These are phyloP conservation scores for Trichosanthes cucumerina DNA, from an alignment of 306 rosid species.

Conservation along the genomic window DNA sequence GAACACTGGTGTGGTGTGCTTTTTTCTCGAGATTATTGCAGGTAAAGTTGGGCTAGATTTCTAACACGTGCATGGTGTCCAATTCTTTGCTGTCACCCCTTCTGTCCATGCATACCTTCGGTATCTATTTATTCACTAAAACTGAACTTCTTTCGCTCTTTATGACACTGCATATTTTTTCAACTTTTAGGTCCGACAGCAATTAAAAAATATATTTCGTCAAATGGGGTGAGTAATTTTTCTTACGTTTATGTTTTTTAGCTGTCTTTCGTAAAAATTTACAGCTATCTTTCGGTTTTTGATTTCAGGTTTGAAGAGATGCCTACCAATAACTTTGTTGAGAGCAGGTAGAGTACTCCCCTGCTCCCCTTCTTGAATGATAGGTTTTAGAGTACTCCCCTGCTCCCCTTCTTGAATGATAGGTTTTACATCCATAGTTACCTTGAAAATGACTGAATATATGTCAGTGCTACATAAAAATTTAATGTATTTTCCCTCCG, in stretches of 20 bases:
- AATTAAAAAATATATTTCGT: constrained; percentile 65
- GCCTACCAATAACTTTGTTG: constrained; percentile 93
- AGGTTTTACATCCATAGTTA: not conserved
- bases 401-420: not conserved
- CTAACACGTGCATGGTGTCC: not conserved
- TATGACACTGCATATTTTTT: constrained; percentile 8
- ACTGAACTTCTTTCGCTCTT: not conserved
- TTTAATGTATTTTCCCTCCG: not conserved
- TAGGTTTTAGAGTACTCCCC: not conserved
- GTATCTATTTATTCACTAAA: not conserved
- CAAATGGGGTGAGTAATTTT: constrained; percentile 72
- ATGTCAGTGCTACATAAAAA: not conserved
- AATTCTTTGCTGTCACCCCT: not conserved
- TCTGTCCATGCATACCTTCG: not conserved
- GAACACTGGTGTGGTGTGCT: no score
- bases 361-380: not conserved
- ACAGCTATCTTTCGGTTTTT: not conserved
- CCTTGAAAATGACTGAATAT: not conserved
- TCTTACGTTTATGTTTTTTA: not conserved
- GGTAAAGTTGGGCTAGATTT: no score
- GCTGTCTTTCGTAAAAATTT: not conserved
- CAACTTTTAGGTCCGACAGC: constrained; percentile 62
- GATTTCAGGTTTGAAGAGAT: constrained; percentile 89
- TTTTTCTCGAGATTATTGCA: no score
- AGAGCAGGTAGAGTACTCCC: constrained; percentile 63